Conservation (phyloP, 106 monocot genomes). For the Narthecium ossifragum region DNA sequence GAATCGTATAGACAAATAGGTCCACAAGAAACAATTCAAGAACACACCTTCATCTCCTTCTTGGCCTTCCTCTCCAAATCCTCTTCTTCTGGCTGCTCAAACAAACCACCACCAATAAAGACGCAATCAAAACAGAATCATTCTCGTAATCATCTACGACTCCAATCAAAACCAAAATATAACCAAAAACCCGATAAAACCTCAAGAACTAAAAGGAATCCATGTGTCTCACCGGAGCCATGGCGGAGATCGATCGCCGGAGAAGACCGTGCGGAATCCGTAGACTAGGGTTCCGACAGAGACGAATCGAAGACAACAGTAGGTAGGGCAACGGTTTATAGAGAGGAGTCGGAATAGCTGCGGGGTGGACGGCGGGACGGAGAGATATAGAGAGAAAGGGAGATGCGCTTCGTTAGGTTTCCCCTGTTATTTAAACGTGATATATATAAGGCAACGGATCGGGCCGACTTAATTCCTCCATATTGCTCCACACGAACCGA, state of each 20-base stretch:
- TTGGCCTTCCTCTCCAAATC: conserved; percentile 44
- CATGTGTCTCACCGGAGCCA: neutral
- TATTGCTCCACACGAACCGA: no score
- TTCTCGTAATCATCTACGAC: no score
- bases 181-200: neutral
- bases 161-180: neutral
- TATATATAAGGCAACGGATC: no score
- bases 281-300: no score
- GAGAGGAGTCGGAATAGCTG: no score
- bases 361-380: no score
- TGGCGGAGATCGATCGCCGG: neutral
- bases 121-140: neutral
- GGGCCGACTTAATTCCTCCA: no score
- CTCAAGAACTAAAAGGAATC: neutral
- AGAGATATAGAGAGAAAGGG: no score
- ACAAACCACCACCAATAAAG: neutral
- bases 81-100: conserved; percentile 25
- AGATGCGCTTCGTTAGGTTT: no score
- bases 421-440: no score
- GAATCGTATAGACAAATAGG: neutral
- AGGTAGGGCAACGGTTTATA: no score
- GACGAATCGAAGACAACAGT: no score
- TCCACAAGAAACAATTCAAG: neutral
- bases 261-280: neutral
- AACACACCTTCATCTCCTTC: conserved; percentile 51